Evolutionary conservation across 2,329 filamentous ascomycete genomes (phyloP).

Genomic region (Pseudogymnoascus sp.): DNA sequence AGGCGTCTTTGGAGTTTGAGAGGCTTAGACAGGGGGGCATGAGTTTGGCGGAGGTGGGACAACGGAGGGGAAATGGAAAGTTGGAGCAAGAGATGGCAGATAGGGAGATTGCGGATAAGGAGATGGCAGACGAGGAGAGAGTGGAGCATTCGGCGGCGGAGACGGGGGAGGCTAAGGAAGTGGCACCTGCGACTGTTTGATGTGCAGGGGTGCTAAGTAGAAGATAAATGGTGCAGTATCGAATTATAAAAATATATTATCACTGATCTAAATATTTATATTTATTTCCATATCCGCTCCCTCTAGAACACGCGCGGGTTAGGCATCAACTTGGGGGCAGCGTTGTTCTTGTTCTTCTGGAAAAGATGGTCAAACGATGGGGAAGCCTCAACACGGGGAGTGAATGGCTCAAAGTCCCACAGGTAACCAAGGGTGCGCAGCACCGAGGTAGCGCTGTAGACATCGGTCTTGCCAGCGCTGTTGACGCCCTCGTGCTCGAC

Average conservation of each 20-base stretch:
- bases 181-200: background rate
- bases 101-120: background rate
- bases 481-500: slow-evolving; percentile 30
- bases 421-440: slow-evolving; percentile 33
- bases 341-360: background rate
- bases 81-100: slow-evolving; percentile 13
- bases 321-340: background rate
- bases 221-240: background rate
- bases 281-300: background rate
- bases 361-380: slow-evolving; percentile 10
- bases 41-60: slow-evolving; percentile 34
- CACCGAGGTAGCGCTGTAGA: slow-evolving; percentile 34
- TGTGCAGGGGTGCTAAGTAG: background rate
- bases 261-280: background rate
- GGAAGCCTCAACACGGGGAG: slow-evolving; percentile 5
- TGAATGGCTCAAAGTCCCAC: slow-evolving; percentile 22
- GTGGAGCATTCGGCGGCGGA: background rate
- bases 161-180: background rate
- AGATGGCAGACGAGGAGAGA: background rate
- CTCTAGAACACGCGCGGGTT: background rate
- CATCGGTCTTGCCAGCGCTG: slow-evolving; percentile 20
- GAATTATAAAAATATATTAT: background rate
- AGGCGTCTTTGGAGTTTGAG: background rate
- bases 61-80: slow-evolving; percentile 27
- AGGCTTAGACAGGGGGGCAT: slow-evolving; percentile 24